These are phyloP conservation scores for Penicillium sp. DNA, from an alignment of 2,329 filamentous ascomycete genomes.

Conservation along the genomic window DNA sequence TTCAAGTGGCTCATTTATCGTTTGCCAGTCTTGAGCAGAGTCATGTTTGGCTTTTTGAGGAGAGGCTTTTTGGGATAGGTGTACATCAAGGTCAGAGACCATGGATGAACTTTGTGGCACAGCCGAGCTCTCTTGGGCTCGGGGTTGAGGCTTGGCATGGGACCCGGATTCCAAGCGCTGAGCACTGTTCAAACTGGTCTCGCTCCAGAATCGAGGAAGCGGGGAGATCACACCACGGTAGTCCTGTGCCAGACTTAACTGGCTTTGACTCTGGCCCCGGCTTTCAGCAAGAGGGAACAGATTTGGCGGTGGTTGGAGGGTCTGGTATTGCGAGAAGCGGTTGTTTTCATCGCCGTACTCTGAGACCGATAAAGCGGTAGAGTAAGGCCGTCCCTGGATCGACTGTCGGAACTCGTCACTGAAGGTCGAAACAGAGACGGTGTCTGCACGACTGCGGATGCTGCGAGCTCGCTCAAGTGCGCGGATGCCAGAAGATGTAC, in stretches of 20 bases:
- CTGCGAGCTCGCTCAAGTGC: slow-evolving; percentile 35
- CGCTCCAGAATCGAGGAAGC: slow-evolving; percentile 36
- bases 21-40: slow-evolving; percentile 2
- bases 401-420: slow-evolving; percentile 31
- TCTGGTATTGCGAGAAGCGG: slow-evolving; percentile 31
- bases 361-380: slow-evolving; percentile 33
- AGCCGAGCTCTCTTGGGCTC: slow-evolving; percentile 8
- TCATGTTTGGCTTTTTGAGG: slow-evolving; percentile 6
- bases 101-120: slow-evolving; percentile 21
- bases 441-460: slow-evolving; percentile 35
- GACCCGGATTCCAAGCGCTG: slow-evolving; percentile 23
- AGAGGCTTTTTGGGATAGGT: slow-evolving; percentile 17
- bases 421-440: slow-evolving; percentile 31
- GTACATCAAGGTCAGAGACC: slow-evolving; percentile 23
- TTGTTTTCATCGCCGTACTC: slow-evolving; percentile 34
- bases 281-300: slow-evolving; percentile 20
- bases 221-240: slow-evolving; percentile 37
- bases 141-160: slow-evolving; percentile 5
- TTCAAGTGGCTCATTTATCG: slow-evolving; percentile 13
- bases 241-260: slow-evolving; percentile 36
- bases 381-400: slow-evolving; percentile 31
- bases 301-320: slow-evolving; percentile 25
- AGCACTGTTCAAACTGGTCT: slow-evolving; percentile 29
- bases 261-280: slow-evolving; percentile 27
- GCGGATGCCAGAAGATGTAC: slow-evolving; percentile 31